Conservation (phyloP, 2,329 filamentous ascomycete species). For the Xylaria sp. region DNA sequence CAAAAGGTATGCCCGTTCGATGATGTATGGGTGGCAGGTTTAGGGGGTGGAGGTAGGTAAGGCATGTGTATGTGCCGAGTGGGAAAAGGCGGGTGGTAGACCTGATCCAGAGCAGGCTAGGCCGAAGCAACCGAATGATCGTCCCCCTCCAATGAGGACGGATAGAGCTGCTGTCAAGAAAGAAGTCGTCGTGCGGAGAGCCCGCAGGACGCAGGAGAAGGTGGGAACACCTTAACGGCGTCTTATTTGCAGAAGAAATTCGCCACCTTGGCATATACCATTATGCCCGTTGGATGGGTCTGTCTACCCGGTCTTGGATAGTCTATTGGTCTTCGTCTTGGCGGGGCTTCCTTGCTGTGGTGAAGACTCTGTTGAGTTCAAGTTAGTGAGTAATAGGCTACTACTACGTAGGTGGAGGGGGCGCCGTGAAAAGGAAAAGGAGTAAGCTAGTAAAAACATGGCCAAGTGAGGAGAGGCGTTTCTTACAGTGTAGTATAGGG, state of each 20-base stretch:
- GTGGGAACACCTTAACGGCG: slow-evolving; percentile 10
- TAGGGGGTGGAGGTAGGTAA: slow-evolving; percentile 1
- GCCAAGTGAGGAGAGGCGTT: neutral
- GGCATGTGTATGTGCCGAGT: slow-evolving; percentile 11
- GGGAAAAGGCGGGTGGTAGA: neutral
- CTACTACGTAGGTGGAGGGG: neutral
- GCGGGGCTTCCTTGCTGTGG: slow-evolving; percentile 48
- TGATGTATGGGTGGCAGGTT: slow-evolving; percentile 1
- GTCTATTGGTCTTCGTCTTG: slow-evolving; percentile 8
- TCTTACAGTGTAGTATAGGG: slow-evolving; percentile 48
- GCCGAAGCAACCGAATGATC: slow-evolving; percentile 14
- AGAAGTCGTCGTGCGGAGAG: neutral
- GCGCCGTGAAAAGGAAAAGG: neutral
- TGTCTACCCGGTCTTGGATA: neutral
- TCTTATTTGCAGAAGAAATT: slow-evolving; percentile 18
- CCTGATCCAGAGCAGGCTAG: slow-evolving; percentile 10
- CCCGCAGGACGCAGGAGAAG: slow-evolving; percentile 6
- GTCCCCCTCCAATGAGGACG: neutral
- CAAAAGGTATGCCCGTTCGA: neutral
- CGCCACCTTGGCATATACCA: slow-evolving; percentile 11
- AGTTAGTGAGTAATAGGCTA: neutral
- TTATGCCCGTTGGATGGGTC: neutral
- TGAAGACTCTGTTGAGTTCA: slow-evolving; percentile 43
- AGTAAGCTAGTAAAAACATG: neutral
- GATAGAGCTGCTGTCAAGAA: neutral